Base-by-base conservation (phyloP, 2,329 filamentous ascomycete genomes). In the Rhynchosporium graminicola region DNA sequence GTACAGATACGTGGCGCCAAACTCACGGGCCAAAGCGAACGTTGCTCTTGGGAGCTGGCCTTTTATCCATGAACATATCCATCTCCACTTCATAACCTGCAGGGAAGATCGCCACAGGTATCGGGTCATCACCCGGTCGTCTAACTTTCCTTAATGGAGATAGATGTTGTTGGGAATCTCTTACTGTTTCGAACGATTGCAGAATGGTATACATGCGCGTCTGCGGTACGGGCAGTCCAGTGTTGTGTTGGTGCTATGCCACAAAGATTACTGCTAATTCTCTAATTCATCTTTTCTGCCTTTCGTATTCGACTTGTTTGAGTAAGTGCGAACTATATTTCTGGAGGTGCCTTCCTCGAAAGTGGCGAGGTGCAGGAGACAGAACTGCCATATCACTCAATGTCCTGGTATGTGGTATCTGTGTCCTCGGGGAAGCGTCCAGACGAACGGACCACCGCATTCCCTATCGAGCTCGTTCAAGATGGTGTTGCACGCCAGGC, bases 391-490 rank as follows among this genome's bases (percentile, higher is more conserved):
- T 54, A 40, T 54, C 51, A 42, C 51, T 33, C 28, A 40, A 54
- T 40, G 51, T 42, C 33, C 36, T 46, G 43, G 51, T 42, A 4
- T 29, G 9, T 42, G 9, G 51, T 42, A 38, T 15, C 15, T 26
- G 51, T 29, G 51, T 54, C 38, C 33, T 54, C 36, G 36, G 51
- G 50, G 51, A 54, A 54, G 51, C 36, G 40, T 28, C 51, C 51
- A 40, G 51, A 29, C 51, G 10, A 54, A 54, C 28, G 3, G 51
- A 9, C 26, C 51, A 38, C 3, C 12, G 36, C 51, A 42, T 42
- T 28, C 10, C 33, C n/a, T 15, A 40, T 20, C 51, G 51, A 42
- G 36, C 38, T 15, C 7, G 51, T 28, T 54, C 36, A 20, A 54
- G 36, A 42, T 28, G 36, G 36, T 33, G 10, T 54, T 33, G 51